phyloP scores from a whole-genome alignment of 495 filamentous ascomycete species.

The Penicillium herquei region DNA sequence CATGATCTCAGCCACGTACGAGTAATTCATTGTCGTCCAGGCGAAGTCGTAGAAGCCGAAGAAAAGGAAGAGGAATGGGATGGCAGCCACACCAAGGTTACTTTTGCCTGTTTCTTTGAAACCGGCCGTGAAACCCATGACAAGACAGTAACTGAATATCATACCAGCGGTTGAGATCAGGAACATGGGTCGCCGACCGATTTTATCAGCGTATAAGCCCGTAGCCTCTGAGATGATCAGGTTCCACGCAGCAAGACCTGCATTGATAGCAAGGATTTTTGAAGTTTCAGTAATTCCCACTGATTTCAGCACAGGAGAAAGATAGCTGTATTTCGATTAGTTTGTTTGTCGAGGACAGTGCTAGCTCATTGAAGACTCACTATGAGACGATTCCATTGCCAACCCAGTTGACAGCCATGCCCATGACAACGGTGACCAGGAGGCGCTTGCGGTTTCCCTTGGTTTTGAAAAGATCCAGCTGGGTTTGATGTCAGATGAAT shows the following conservation, averaged over 20 bases:
- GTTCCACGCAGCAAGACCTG: conserved; percentile 16
- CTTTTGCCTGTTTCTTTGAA: conserved; percentile 42
- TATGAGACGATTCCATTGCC: too few relatives aligned
- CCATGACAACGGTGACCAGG: too few relatives aligned
- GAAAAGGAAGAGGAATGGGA: conserved; percentile 62
- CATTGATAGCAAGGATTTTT: conserved; percentile 21
- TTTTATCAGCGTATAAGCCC: conserved; percentile 61
- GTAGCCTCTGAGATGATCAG: conserved; percentile 62
- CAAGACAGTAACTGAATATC: conserved; percentile 54
- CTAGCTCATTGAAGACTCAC: too few relatives aligned
- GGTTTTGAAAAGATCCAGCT: too few relatives aligned
- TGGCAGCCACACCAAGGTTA: conserved; percentile 46
- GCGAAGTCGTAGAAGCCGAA: conserved; percentile 51
- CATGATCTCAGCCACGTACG: conserved; percentile 24
- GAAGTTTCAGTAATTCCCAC: conserved; percentile 40
- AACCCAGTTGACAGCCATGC: too few relatives aligned
- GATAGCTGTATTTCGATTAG: conserved; percentile 18
- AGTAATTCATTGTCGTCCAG: conserved; percentile 14
- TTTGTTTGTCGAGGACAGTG: too few relatives aligned
- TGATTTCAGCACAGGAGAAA: conserved; percentile 34
- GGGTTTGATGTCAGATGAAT: too few relatives aligned
- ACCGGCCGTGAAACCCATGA: conserved; percentile 53
- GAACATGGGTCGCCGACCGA: conserved; percentile 58
- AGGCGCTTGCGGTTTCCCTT: too few relatives aligned
- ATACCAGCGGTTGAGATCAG: conserved; percentile 58